phyloP scores from a whole-genome alignment of 495 filamentous ascomycete species.

The Penicillium malachiteum region DNA sequence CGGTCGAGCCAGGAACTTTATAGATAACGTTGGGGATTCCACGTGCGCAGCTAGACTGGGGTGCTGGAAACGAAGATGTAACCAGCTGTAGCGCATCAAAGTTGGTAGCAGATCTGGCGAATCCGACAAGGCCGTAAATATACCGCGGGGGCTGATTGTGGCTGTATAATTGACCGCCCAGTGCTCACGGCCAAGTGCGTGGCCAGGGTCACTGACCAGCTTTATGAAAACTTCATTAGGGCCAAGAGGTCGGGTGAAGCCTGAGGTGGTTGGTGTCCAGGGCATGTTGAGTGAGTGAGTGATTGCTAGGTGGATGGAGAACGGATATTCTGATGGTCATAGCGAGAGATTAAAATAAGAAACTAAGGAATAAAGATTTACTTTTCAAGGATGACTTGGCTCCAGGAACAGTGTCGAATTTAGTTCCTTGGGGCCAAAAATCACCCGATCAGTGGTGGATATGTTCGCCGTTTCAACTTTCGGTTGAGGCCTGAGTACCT shows the following conservation, averaged over 20 bases:
- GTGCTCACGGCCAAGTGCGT: conserved; percentile 24
- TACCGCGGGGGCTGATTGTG: conserved; percentile 17
- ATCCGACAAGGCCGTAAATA: conserved; percentile 7
- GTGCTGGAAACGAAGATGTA: conserved; percentile 30
- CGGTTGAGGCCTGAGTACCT: no score
- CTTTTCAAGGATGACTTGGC: no score
- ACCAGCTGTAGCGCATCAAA: conserved; percentile 27
- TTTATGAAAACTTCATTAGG: conserved; percentile 27
- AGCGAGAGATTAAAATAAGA: no score
- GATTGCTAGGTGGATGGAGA: no score
- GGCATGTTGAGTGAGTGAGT: neutral
- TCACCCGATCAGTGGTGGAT: no score
- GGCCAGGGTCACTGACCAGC: conserved; percentile 20
- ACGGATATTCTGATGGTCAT: no score
- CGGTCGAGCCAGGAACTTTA: conserved; percentile 13
- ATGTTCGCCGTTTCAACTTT: no score
- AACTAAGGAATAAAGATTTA: no score
- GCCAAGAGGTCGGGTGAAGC: conserved; percentile 8
- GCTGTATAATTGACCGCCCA: conserved; percentile 24
- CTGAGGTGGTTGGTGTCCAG: neutral
- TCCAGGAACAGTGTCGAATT: no score
- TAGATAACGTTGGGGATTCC: conserved; percentile 21
- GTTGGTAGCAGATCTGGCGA: conserved; percentile 6
- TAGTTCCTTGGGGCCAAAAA: no score
- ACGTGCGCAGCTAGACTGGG: conserved; percentile 28